Evolutionary conservation across 805 yeast species (phyloP), one percentile per base, ranked within the genome.

Genomic region (Saccharomycopsis lassenensis): DNA sequence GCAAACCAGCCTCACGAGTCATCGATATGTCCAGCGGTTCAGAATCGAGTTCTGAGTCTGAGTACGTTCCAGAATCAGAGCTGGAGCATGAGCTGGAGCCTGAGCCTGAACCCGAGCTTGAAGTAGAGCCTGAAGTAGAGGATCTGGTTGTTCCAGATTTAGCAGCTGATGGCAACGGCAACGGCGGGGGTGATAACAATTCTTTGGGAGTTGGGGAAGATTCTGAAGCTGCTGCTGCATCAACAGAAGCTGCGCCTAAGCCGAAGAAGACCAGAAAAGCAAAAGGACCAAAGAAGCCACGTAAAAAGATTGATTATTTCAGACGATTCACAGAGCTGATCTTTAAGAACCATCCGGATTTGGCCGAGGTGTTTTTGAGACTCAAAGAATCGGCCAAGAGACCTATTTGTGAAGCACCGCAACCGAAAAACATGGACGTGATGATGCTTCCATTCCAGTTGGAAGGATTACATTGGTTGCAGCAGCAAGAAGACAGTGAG

Each of bases 391-490:
- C 66, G 3, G 65, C 67, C 8, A 47, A 50, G 11, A 69, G 74
- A 29, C 56, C 55, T 21, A 74, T 76, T 0, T 69, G 67, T 43
- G 51, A 67, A 31, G 82, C 86, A 0, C 60, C 57, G 8, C 95
- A 86, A 50, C 97, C 98, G 0, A 67, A 62, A 1, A 86, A 81
- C 7, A 73, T 89, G 81, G 69, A 69, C 1, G 67, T 85, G 31
- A 67, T 65, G 20, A 57, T 91, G 25, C 62, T 91, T 20, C 97
- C 96, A 1, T 91, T 91, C 58, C 99, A 91, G 58, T 62, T 74
- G 11, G 99, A 91, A 61, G 98, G 98, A 14, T 62, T 91, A 32
- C 71, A 80, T 49, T 91, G 99, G 99, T 66, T 91, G 42, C 48
- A 71, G 10, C 66, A 73, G 33, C 97, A 89, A 58, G 97, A 89